Evolutionary conservation across 2,329 filamentous ascomycete genomes (phyloP), one percentile per base, ranked within the genome.

Genomic region (Xylariaceae sp.): DNA sequence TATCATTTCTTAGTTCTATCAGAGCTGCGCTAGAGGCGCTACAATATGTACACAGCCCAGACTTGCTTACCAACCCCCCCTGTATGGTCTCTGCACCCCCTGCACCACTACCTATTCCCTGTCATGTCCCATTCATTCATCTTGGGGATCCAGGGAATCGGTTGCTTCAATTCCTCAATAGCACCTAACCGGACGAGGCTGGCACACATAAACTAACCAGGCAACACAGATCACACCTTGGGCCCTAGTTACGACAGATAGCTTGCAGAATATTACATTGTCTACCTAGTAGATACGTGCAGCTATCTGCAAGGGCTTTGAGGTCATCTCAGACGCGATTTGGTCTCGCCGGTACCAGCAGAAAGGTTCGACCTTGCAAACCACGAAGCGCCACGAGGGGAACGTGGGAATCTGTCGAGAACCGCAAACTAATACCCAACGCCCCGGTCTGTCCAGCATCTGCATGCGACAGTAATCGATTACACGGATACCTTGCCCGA

Each of bases 121-220:
- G 61, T 62, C 61, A 50, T 56, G 44, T 56, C 55, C 52, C 48
- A 51, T 48, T 48, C 29, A 40, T 26, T 48, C 29, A 40, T 26
- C 54, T 57, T 61, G 57, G 56, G 56, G 59, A 62, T 60, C 60
- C 60, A 62, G 60, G 57, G 57, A 57, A 54, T 50, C 57, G 40
- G 54, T 56, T 53, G 51, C 51, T 57, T 50, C 44, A 58, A 43
- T 60, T 49, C 54, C 55, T 61, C 59, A 59, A 58, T 59, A 51
- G 54, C 51, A 58, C 56, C 56, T 60, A 40, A 60, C 59, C 58
- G 57, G 59, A 56, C 61, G 54, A 58, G 58, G 56, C 54, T 61
- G 56, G 58, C 58, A 57, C 63, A 63, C 65, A 63, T 65, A 58
- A 62, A 65, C 63, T 67, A 61, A 65, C 56, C 60, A 52, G 57